Evolutionary conservation across 495 filamentous ascomycete species (phyloP), one percentile per base, ranked within the genome.

Genomic region (Cudoniella acicularis): DNA sequence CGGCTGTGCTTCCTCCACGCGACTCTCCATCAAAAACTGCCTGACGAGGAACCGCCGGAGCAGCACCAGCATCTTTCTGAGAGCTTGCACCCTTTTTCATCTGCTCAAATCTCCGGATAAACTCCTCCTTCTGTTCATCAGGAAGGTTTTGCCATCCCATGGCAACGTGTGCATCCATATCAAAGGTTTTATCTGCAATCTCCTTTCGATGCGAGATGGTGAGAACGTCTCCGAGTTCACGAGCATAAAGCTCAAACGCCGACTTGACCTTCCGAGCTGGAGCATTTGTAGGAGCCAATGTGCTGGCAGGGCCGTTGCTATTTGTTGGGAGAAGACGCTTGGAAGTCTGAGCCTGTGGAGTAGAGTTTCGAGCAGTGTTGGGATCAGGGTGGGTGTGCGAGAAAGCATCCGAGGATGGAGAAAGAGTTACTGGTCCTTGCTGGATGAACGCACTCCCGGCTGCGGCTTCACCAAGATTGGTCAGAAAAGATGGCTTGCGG

Each of bases 231-330:
- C 78, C 67, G 11, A 67, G 69, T 48, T 80, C 77, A 49, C 75
- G 72, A 60, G 73, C 79, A 67, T 78, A 83, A 11, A 82, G 67
- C 36, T 82, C 77, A 63, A 82, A 83, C 3, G 77, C 75, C 52
- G 64, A 78, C 53, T 70, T 74, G 6, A 75, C 73, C 43, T 73
- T 73, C 54, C 73, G 71, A 1, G 73, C 72, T 57, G 73, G 73
- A 40, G 67, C 54, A 2, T 9, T 11, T 3, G 30, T 24, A 21
- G 56, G 20, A 36, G 54, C 24, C 2, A 27, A 30, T 69, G 64
- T 52, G 67, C 43, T 18, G 17, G 36, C 22, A 27, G 18, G 43
- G 10, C 24, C 22, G 23, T 53, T 18, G 13, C 65, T 62, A 40
- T 62, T 67, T 26, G 23, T 54, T 10, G 62, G 53, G 11, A 57